Evolutionary conservation across 139 green algal species (phyloP), one percentile per base, ranked within the genome.

Genomic region (Chlorella sp.): DNA sequence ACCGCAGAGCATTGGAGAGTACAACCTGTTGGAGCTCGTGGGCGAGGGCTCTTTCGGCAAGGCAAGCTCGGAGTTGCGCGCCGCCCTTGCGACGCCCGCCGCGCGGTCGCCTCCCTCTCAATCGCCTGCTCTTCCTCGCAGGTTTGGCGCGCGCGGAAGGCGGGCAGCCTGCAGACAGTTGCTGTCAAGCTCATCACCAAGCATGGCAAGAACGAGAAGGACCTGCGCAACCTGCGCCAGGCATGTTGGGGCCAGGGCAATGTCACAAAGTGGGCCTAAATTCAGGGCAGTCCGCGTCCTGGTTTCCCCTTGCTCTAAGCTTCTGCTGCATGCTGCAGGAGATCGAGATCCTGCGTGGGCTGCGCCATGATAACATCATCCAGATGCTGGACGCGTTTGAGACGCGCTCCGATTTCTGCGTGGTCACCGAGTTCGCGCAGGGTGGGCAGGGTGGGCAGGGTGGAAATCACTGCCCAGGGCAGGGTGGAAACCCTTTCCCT

Each of bases 141-240:
- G 93, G 93, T 98, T 29, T 99, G 97, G 83, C 99, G 98, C 74
- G 95, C 91, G 2, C 83, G 95, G 12, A 79, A 92, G 15, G 90
- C 91, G 56, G 94, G 88, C 79, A 97, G 90, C 0, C 88, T 95
- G n/a, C 92, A 96, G 78, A 98, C 94, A n/a, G 91, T 87, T 25
- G 96, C 96, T 3, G 94, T 99, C 85, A 99, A 99, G 78, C 98
- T 99, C 77, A 99, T 99, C 59, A 85, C 93, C 48, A 99, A 99
- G 86, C 86, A 94, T 63, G 95, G 93, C 43, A 98, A 97, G 80
- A 92, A 83, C 35, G 90, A 95, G 56, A 94, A 94, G 76, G 96
- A 99, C 72, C 89, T 98, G 43, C 83, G 82, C 27, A 96, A 93
- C 79, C 84, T 99, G 79, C 85, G 95, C 25, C 93, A 97, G 80